A percentile compares a stretch with the other conserved stretches of the same genome.
These are phyloP conservation scores for Aspergillus sergii DNA, from an alignment of 2,329 filamentous ascomycete genomes.

Conservation along the genomic window DNA sequence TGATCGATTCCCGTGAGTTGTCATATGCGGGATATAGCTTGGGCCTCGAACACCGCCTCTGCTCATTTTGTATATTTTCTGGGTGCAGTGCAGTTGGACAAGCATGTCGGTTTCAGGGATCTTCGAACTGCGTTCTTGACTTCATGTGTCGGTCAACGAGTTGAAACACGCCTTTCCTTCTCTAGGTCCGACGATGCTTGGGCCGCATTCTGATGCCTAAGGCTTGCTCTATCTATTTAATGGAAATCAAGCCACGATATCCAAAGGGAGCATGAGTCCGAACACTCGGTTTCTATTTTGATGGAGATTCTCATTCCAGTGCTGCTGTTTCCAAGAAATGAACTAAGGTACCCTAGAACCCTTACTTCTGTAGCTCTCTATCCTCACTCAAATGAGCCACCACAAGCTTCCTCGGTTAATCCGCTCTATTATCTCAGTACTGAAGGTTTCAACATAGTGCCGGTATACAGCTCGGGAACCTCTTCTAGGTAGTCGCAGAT, in stretches of 20 bases:
- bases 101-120: background rate
- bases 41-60: background rate
- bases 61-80: background rate
- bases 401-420: background rate
- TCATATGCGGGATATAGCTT: background rate
- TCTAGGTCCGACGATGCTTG: background rate
- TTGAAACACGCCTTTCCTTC: background rate
- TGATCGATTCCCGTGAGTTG: background rate
- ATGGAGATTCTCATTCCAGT: background rate
- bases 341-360: background rate
- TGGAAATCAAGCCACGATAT: background rate
- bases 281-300: background rate
- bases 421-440: background rate
- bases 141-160: background rate
- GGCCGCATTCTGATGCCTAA: background rate
- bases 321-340: background rate
- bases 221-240: background rate
- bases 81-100: background rate
- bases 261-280: background rate
- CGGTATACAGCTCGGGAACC: background rate
- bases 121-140: background rate
- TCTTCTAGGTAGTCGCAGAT: background rate
- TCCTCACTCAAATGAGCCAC: background rate
- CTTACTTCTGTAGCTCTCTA: background rate
- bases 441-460: background rate